A percentile compares a stretch with the other conserved stretches of the same genome.
phyloP scores from a whole-genome alignment of 169 alveolate species.

The Eimeria sp. region DNA sequence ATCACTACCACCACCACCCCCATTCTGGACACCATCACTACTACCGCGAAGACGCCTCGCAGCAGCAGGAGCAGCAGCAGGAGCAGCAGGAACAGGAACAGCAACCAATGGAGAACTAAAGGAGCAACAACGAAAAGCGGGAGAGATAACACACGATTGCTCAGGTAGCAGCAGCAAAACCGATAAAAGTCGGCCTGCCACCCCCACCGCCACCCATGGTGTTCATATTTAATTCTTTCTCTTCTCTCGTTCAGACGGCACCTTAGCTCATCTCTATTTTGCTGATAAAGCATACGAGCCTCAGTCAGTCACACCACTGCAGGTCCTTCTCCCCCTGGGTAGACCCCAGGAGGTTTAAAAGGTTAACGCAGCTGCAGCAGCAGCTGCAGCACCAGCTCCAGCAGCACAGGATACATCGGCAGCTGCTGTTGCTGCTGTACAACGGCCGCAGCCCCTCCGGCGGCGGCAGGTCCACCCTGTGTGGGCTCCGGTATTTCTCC shows the following conservation, averaged over 20 bases:
- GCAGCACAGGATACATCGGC: not conserved
- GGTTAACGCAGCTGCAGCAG: not conserved
- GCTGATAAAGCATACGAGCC: not conserved
- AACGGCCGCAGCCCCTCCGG: not conserved
- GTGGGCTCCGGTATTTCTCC: not conserved
- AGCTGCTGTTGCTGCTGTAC: no score
- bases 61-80: not conserved
- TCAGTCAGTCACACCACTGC: not conserved
- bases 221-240: not conserved
- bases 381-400: not conserved
- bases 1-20: no score
- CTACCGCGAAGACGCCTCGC: not conserved
- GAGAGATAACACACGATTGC: not conserved
- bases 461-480: not conserved
- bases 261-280: not conserved
- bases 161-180: no score
- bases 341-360: not conserved
- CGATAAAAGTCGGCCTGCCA: no score
- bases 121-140: not conserved
- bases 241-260: not conserved
- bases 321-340: not conserved
- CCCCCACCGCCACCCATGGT: not conserved
- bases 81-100: not conserved
- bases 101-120: not conserved
- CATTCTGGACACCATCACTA: not conserved